A percentile compares a stretch with the other conserved stretches of the same genome.
Evolutionary conservation across 108 stramenopile species (phyloP).

Genomic region (Bacterosira constricta): DNA sequence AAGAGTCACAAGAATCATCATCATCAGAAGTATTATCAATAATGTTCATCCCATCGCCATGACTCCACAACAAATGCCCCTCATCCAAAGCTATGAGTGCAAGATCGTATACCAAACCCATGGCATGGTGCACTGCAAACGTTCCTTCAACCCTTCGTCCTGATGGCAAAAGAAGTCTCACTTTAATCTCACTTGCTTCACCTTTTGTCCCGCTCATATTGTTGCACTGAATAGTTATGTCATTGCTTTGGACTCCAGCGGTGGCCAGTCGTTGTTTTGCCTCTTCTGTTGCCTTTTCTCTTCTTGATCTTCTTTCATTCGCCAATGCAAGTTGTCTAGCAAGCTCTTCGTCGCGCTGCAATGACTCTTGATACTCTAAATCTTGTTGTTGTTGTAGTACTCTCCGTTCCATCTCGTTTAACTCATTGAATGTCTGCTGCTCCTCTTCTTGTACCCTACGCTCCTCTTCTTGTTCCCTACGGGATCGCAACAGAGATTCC

Average conservation of each 20-base stretch:
- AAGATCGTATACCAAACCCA: conserved; percentile 42
- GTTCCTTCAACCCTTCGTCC: conserved; percentile 25
- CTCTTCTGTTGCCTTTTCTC: conserved; percentile 1
- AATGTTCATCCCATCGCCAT: not conserved
- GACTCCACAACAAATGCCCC: conserved; percentile 4
- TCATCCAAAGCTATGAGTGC: conserved; percentile 29
- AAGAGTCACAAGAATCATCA: not conserved
- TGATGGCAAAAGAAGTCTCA: conserved; percentile 35
- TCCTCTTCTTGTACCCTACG: not conserved
- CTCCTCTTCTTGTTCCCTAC: not conserved
- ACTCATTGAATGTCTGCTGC: conserved; percentile 17
- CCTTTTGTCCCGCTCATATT: not conserved
- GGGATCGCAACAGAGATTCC: conserved; percentile 1
- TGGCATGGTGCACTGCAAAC: conserved; percentile 8
- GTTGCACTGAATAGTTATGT: not conserved
- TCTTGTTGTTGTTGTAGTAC: conserved; percentile 33
- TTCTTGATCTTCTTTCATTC: not conserved
- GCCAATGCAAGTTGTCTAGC: not conserved
- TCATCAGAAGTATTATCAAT: not conserved
- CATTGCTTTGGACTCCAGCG: conserved; percentile 3
- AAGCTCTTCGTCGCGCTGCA: conserved; percentile 30
- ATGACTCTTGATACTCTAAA: conserved; percentile 34
- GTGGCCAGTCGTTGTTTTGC: conserved; percentile 15
- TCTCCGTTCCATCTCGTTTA: conserved; percentile 32
- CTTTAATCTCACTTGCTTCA: not conserved